Evolutionary conservation across 768 basidiomycete species (phyloP), one percentile per base, ranked within the genome.

Genomic region (Gyrodon lividus): DNA sequence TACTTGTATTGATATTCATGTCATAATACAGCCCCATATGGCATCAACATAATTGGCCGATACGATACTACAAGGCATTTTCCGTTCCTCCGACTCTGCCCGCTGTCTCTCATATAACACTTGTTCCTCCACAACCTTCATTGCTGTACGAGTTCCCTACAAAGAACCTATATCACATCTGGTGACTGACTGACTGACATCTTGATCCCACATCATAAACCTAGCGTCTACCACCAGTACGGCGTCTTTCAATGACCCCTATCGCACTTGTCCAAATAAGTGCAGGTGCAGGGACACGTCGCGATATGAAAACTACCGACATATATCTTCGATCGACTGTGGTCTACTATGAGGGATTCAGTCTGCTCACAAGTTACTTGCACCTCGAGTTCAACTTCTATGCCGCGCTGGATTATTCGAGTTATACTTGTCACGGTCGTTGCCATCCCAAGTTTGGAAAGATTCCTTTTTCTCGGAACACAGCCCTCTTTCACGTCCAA

Each of bases 401-500:
- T 63, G 60, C 44, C 61, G 35, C 61, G 12, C 31, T 13, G 13
- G 31, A 12, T 5, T 12, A 31, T 31, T 54, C 42, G 7, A 2
- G 40, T 44, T 54, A 56, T 56, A 54, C 60, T 54, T 54, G 58
- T 49, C 45, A 38, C 52, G 14, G 41, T 38, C 43, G 62, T 62
- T 64, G 62, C 59, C 33, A 62, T 48, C 45, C 61, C 58, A 20
- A 57, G 19, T 63, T 52, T 46, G 61, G 19, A 43, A 42, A 41
- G 31, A 48, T 54, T 41, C 8, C 23, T 62, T 40, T 48, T 40
- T 48, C 49, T 51, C 45, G 42, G 26, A 51, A 64, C 59, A 54
- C 56, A 43, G 46, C 63, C 30, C 44, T 42, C 46, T 43, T 56
- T 61, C 61, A 63, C 61, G 62, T 28, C 54, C 61, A 64, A 4